Conservation (phyloP, 2,329 filamentous ascomycete species). For the Atkinsonella hypoxylon region DNA sequence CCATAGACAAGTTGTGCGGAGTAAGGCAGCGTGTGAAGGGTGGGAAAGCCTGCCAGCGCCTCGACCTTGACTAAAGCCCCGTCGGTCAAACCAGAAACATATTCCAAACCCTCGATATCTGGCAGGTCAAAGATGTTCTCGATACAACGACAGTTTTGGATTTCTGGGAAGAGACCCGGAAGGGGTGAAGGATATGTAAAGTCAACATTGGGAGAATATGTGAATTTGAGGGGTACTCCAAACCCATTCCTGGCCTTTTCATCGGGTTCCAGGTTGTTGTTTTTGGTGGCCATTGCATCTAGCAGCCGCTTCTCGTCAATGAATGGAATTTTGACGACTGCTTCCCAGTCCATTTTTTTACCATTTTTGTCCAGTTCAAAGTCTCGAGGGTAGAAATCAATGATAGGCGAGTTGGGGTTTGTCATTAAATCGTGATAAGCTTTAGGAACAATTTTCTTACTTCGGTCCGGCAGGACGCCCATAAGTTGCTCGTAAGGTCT, state of each 20-base stretch:
- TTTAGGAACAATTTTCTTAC: slow-evolving; percentile 85
- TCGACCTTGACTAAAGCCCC: slow-evolving; percentile 71
- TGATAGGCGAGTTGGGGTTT: slow-evolving; percentile 76
- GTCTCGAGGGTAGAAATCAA: slow-evolving; percentile 95
- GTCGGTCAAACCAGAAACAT: slow-evolving; percentile 70
- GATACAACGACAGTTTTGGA: slow-evolving; percentile 76
- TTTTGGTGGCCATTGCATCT: slow-evolving; percentile 73
- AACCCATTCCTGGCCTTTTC: slow-evolving; percentile 82
- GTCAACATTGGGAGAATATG: slow-evolving; percentile 64
- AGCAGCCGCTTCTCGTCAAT: slow-evolving; percentile 86
- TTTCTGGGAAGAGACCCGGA: slow-evolving; percentile 79
- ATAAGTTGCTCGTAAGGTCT: slow-evolving; percentile 92
- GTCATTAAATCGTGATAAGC: slow-evolving; percentile 93
- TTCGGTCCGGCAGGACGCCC: slow-evolving; percentile 94
- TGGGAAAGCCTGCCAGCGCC: slow-evolving; percentile 90
- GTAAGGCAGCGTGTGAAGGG: slow-evolving; percentile 74
- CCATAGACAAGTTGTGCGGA: slow-evolving; percentile 57
- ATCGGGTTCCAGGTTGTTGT: slow-evolving; percentile 61
- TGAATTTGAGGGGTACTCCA: slow-evolving; percentile 86
- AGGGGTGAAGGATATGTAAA: slow-evolving; percentile 82
- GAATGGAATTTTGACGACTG: slow-evolving; percentile 97
- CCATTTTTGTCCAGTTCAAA: slow-evolving; percentile 99
- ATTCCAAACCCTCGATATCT: slow-evolving; percentile 78
- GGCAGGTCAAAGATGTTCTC: slow-evolving; percentile 96
- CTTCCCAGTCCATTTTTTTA: slow-evolving; percentile 99